Conservation (phyloP, 805 yeast genomes). For the Isabelozyma pseudorhagii region DNA sequence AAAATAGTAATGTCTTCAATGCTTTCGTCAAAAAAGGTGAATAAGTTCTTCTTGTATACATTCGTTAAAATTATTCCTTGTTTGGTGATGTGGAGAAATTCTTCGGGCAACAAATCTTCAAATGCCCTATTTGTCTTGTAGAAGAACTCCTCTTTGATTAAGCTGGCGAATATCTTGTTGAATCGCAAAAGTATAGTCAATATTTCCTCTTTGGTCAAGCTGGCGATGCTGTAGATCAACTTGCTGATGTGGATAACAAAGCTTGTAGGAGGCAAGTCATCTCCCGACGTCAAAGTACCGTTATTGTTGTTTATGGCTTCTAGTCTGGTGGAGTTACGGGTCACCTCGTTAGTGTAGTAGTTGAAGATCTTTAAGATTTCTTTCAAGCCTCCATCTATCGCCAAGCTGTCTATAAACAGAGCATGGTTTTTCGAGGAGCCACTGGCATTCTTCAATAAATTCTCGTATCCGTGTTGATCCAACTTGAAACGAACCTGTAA, state of each 20-base stretch:
- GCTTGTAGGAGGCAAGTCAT: constrained; percentile 13
- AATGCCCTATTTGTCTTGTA: constrained; percentile 34
- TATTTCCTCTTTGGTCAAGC: constrained; percentile 20
- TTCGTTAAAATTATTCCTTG: constrained; percentile 32
- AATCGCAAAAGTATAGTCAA: constrained; percentile 34
- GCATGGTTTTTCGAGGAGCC: constrained; percentile 7
- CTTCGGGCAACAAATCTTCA: constrained; percentile 26
- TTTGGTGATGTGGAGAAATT: constrained; percentile 29
- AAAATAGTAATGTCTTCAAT: constrained; percentile 4
- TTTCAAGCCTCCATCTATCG: constrained; percentile 12
- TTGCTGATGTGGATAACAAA: constrained; percentile 19
- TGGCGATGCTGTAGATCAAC: constrained; percentile 14
- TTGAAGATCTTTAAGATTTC: constrained; percentile 29
- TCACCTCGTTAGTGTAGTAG: constrained; percentile 26
- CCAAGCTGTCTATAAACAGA: constrained; percentile 12
- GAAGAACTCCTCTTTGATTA: constrained; percentile 31
- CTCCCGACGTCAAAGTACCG: constrained; percentile 1
- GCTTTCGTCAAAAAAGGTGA: constrained; percentile 15
- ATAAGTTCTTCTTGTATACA: constrained; percentile 15
- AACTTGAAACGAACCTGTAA: constrained; percentile 27
- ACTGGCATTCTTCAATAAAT: constrained; percentile 20
- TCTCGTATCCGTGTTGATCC: constrained; percentile 26
- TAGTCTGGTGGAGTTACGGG: constrained; percentile 7
- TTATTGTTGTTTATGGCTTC: constrained; percentile 9
- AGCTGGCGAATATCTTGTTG: constrained; percentile 19